phyloP scores from a whole-genome alignment of 2,329 filamentous ascomycete species.

The Fonsecaea multimorphosa region DNA sequence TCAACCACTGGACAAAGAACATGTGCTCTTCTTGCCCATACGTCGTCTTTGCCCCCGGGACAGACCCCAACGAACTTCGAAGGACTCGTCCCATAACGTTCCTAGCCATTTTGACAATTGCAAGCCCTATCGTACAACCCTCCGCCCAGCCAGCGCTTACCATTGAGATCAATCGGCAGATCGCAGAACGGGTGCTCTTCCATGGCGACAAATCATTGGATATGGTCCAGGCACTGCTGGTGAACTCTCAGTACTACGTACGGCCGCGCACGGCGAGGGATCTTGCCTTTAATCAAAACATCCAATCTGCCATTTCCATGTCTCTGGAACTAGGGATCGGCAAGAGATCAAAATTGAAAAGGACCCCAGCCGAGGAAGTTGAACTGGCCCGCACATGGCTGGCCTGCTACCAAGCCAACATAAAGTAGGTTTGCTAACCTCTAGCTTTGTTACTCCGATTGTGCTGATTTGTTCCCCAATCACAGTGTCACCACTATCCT shows the following conservation, averaged over 20 bases:
- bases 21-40: conserved; percentile 62
- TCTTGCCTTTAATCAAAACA: conserved; percentile 85
- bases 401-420: conserved; percentile 63
- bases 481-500: conserved; percentile 63
- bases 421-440: conserved; percentile 52
- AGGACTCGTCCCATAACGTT: conserved; percentile 65
- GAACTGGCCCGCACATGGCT: conserved; percentile 66
- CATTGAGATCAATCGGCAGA: conserved; percentile 71
- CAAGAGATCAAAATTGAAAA: conserved; percentile 53
- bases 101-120: conserved; percentile 62
- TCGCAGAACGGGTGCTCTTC: conserved; percentile 76
- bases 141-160: conserved; percentile 66
- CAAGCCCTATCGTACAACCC: conserved; percentile 58
- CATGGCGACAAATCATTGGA: conserved; percentile 83
- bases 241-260: conserved; percentile 80
- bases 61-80: conserved; percentile 60
- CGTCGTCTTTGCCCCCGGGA: conserved; percentile 62
- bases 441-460: conserved; percentile 38
- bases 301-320: conserved; percentile 80
- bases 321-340: conserved; percentile 81
- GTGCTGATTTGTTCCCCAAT: conserved; percentile 59
- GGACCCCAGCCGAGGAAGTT: conserved; percentile 54
- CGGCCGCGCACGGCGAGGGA: conserved; percentile 82
- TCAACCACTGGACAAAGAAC: conserved; percentile 59
- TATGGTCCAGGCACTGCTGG: conserved; percentile 75